phyloP scores from a whole-genome alignment of 352 stramenopile species.

The Pythium aquatile region DNA sequence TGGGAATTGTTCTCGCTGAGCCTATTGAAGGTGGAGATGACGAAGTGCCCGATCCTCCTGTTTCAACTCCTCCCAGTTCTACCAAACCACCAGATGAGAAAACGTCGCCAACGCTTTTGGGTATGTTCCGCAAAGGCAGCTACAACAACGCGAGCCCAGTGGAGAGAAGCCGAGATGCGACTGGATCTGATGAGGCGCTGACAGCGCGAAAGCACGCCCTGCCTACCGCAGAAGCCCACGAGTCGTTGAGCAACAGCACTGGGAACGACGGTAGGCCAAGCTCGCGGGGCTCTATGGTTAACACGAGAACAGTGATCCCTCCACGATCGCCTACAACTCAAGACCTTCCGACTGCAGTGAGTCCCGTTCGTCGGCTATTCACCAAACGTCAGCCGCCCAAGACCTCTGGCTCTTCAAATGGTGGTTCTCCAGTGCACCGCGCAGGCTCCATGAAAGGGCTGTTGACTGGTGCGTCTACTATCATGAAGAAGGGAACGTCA shows the following conservation, averaged over 20 bases:
- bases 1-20: neutral
- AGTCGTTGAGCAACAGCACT: neutral
- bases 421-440: conserved; percentile 20
- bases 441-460: conserved; percentile 21
- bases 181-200: neutral
- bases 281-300: neutral
- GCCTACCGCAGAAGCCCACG: neutral
- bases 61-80: neutral
- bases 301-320: neutral
- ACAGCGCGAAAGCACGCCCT: neutral
- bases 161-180: neutral
- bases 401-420: conserved; percentile 29
- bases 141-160: conserved; percentile 16
- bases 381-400: conserved; percentile 24
- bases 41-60: neutral
- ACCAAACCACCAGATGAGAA: neutral
- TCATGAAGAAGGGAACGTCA: neutral
- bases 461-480: neutral
- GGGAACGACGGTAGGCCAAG: neutral
- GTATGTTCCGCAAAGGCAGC: conserved; percentile 13
- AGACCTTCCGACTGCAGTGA: neutral
- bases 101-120: conserved; percentile 1
- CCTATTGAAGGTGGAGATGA: neutral
- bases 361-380: conserved; percentile 3
- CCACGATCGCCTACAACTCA: neutral